Evolutionary conservation across 129 eudicot genomes (phyloP).

Genomic region (Centella asiatica): DNA sequence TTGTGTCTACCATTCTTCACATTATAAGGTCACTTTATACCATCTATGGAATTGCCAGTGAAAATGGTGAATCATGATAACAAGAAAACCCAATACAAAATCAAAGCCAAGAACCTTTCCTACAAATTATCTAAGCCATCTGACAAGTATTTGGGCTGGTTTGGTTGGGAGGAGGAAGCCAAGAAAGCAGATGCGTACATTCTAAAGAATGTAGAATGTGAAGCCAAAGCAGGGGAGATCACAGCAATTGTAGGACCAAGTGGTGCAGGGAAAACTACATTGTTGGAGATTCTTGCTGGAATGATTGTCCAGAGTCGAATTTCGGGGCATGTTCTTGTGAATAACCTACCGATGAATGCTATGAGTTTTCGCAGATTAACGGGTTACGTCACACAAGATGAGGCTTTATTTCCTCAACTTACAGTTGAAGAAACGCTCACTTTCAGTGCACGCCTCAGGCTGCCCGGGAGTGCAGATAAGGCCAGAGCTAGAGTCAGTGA

Average conservation of each 20-base stretch:
- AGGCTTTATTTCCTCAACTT: conserved; percentile 58
- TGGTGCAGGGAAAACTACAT: conserved; percentile 81
- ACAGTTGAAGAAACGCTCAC: conserved; percentile 68
- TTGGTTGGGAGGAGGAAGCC: conserved; percentile 13
- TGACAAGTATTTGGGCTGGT: conserved; percentile 16
- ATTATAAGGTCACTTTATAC: not conserved
- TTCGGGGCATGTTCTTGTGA: conserved; percentile 44
- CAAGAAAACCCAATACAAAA: conserved; percentile 30
- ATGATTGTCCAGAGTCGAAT: conserved; percentile 29
- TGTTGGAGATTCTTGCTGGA: conserved; percentile 65
- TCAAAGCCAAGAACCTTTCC: conserved; percentile 41
- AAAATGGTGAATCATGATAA: conserved; percentile 19
- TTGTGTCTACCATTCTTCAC: too few relatives aligned
- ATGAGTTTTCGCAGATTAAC: conserved; percentile 37
- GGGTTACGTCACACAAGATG: conserved; percentile 68
- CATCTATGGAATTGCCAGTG: conserved; percentile 30
- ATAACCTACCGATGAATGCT: conserved; percentile 33
- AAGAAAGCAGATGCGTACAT: conserved; percentile 26
- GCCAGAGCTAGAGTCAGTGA: conserved; percentile 25
- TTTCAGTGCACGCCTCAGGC: conserved; percentile 57
- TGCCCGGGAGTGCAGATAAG: conserved; percentile 14
- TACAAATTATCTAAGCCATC: conserved; percentile 23
- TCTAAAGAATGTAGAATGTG: conserved; percentile 45
- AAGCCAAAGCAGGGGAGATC: conserved; percentile 63
- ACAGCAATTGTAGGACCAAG: conserved; percentile 86